Evolutionary conservation across 495 filamentous ascomycete genomes (phyloP).

Genomic region (Neurospora sp.): DNA sequence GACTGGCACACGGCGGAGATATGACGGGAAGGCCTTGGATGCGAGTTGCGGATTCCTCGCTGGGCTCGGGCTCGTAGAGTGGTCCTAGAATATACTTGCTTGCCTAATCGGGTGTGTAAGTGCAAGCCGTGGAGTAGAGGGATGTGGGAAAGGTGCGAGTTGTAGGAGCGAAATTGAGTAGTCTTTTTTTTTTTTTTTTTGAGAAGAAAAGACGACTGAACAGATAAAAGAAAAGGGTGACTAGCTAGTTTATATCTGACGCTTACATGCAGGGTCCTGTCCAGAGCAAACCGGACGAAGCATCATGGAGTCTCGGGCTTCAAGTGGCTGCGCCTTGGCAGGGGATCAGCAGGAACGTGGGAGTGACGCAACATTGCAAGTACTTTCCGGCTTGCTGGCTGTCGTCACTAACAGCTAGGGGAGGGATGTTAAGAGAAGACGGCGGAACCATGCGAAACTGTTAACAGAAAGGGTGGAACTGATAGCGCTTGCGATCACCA

Average conservation of each 20-base stretch:
- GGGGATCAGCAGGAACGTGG: neutral
- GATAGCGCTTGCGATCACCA: neutral
- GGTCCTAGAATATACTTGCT: conserved; percentile 49
- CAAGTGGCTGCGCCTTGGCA: conserved; percentile 8
- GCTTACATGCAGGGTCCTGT: neutral
- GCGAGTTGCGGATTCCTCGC: conserved; percentile 19
- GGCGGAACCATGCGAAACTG: neutral
- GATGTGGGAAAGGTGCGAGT: neutral
- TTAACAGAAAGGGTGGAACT: neutral
- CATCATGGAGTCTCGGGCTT: neutral
- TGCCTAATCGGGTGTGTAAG: conserved; percentile 26
- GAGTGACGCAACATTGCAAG: conserved; percentile 14
- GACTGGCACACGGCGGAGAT: conserved; percentile 25
- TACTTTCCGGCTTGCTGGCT: neutral
- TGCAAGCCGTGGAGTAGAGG: neutral
- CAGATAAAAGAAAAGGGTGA: neutral
- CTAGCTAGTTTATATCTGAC: neutral
- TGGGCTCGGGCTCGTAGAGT: conserved; percentile 22
- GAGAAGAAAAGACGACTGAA: neutral
- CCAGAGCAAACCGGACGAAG: neutral
- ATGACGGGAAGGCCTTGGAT: conserved; percentile 15
- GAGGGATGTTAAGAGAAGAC: neutral
- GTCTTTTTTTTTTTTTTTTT: neutral
- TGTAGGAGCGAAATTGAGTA: neutral
- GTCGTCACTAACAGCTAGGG: neutral